Base-by-base conservation (phyloP, 2,329 filamentous ascomycete genomes). In the Lachnellula occidentalis region DNA sequence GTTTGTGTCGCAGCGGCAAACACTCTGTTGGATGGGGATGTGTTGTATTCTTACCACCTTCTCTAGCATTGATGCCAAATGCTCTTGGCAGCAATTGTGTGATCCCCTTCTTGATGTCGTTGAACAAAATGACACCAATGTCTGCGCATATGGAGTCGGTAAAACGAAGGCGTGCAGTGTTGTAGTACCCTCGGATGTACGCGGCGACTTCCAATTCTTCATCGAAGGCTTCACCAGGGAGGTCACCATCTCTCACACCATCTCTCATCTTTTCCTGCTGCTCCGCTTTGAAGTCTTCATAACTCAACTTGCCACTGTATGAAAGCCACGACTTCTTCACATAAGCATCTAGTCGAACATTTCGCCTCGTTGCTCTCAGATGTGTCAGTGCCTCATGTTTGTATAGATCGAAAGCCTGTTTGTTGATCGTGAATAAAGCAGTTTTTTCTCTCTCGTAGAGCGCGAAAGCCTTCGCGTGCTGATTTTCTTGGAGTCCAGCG, bases 121-220 rank as follows among this genome's bases (percentile, higher is more conserved):
- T 37, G 39, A 63, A 62, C 0, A 62, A 12, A 7, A 42, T 27
- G 3, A 52, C 56, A 1, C 58, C 45, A 1, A 64, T 54, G 5
- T 50, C 55, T 1, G 54, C 34, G 17, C 65, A 70, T 1, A 65
- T 51, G 21, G 48, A 57, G 41, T 91, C 86, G 0, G 82, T 75
- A 61, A 90, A 87, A 1, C 86, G 78, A 34, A 76, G 71, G 0
- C 82, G 79, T 0, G 87, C 86, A 4, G 86, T 78, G 46, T 81
- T 76, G 64, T 91, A 91, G 67, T 90, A 91, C 0, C 80, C 85
- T 0, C 85, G 74, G 45, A 88, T 77, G 4, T 82, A 82, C 0
- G 83, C 76, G 0, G 87, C 79, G 0, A 87, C 80, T 8, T 78
- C 73, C 0, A 91, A 69, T 64, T 90, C 86, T 0, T 72, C 69